These are phyloP conservation scores for Tothia fuscella DNA, from an alignment of 2,329 filamentous ascomycete genomes.

Conservation along the genomic window DNA sequence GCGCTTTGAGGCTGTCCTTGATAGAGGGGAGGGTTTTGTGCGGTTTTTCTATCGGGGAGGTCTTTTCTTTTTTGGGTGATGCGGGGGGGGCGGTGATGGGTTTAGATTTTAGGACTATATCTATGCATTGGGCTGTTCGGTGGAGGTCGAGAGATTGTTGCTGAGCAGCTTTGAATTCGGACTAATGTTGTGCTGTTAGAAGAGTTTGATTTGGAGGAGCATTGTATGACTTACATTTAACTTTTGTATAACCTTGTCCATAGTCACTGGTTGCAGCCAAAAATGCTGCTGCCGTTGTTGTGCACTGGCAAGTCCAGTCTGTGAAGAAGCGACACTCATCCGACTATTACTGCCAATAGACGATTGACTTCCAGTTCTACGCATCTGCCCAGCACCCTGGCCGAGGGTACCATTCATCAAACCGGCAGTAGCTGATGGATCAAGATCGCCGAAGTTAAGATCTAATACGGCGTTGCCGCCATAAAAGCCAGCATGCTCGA, in stretches of 20 bases:
- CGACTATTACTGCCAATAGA: slow-evolving; percentile 51
- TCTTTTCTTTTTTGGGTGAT: slow-evolving; percentile 47
- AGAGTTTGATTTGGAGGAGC: neutral
- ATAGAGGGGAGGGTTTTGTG: slow-evolving; percentile 27
- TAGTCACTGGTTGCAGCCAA: slow-evolving; percentile 79
- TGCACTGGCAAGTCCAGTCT: slow-evolving; percentile 54
- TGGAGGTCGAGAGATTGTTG: slow-evolving; percentile 78
- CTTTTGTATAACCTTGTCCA: slow-evolving; percentile 87
- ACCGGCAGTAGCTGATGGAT: slow-evolving; percentile 59
- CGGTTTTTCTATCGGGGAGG: slow-evolving; percentile 21
- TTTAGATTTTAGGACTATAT: slow-evolving; percentile 60
- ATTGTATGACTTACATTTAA: slow-evolving; percentile 51
- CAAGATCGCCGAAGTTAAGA: slow-evolving; percentile 84
- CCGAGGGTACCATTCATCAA: slow-evolving; percentile 57
- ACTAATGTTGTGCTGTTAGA: slow-evolving; percentile 40
- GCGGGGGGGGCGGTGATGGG: slow-evolving; percentile 42
- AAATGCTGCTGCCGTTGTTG: slow-evolving; percentile 57
- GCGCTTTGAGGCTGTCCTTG: slow-evolving; percentile 63
- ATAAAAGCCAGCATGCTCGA: slow-evolving; percentile 85
- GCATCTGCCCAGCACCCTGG: slow-evolving; percentile 51
- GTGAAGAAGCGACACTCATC: slow-evolving; percentile 37
- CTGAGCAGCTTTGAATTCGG: slow-evolving; percentile 80
- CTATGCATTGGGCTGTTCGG: slow-evolving; percentile 71
- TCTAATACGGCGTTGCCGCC: slow-evolving; percentile 68
- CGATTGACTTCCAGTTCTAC: slow-evolving; percentile 44